Conservation (phyloP, 2,329 filamentous ascomycete species). For the Botryosphaeria dothidea region DNA sequence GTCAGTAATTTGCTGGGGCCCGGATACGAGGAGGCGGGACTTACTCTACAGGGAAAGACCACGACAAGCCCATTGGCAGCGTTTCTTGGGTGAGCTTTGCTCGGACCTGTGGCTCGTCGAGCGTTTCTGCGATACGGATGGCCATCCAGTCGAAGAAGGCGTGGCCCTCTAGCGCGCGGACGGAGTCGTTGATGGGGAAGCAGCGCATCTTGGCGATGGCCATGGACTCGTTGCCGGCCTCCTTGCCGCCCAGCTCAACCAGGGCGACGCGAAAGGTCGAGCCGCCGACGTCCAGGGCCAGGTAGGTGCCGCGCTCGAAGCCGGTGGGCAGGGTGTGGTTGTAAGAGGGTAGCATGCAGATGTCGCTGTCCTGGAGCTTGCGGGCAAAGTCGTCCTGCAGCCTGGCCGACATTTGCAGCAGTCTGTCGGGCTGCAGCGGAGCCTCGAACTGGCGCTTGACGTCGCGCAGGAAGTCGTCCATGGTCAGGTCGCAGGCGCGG, state of each 20-base stretch:
- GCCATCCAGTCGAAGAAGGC: constrained; percentile 70
- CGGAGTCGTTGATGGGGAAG: constrained; percentile 57
- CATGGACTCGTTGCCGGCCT: constrained; percentile 42
- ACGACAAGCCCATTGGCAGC: constrained; percentile 62
- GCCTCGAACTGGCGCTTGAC: constrained; percentile 46
- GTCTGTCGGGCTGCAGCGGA: constrained; percentile 41
- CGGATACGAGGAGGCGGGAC: constrained; percentile 24
- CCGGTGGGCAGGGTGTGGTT: constrained; percentile 63
- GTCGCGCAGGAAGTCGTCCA: constrained; percentile 50
- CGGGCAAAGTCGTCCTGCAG: constrained; percentile 55
- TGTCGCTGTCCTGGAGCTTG: constrained; percentile 56
- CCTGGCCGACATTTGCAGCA: constrained; percentile 46
- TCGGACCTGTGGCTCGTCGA: constrained; percentile 41
- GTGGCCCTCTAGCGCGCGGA: constrained; percentile 56
- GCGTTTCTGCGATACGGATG: constrained; percentile 56
- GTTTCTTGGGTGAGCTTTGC: constrained; percentile 26
- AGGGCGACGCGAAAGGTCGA: constrained; percentile 65
- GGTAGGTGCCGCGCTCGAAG: constrained; percentile 59
- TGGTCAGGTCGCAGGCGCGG: constrained; percentile 44
- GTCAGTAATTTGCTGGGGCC: not conserved
- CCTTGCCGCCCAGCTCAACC: constrained; percentile 55
- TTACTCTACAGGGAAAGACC: constrained; percentile 66
- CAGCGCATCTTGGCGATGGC: constrained; percentile 56
- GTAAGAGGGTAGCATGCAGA: constrained; percentile 67
- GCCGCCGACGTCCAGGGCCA: constrained; percentile 66